Evolutionary conservation across 179 eudicot species (phyloP).

Genomic region (Beta lomatogona): DNA sequence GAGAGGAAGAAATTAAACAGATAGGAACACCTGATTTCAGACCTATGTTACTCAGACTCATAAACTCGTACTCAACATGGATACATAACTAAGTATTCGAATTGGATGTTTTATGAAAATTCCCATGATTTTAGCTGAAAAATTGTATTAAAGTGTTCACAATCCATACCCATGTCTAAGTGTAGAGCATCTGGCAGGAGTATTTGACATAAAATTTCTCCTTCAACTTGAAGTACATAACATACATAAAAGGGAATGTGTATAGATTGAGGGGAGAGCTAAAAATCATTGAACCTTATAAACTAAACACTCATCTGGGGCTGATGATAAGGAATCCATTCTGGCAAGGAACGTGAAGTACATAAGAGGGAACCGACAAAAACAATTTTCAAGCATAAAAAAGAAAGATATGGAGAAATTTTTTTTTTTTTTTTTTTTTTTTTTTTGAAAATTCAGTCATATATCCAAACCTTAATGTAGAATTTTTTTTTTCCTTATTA

Average conservation of each 20-base stretch:
- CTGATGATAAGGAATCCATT: not conserved
- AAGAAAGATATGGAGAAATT: not conserved
- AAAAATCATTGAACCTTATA: not conserved
- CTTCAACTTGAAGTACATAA: too few species aligned
- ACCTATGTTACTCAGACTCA: too few species aligned
- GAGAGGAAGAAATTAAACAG: not conserved
- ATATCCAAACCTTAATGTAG: conserved; percentile 2
- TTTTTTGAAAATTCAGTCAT: not conserved
- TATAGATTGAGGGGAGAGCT: not conserved
- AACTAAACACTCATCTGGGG: not conserved
- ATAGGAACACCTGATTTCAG: not conserved
- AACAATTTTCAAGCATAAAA: not conserved
- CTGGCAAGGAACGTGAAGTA: not conserved
- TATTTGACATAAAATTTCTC: too few species aligned
- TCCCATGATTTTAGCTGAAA: too few species aligned
- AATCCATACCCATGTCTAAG: too few species aligned
- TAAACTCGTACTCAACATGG: too few species aligned
- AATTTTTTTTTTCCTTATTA: too few species aligned
- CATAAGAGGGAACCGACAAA: not conserved
- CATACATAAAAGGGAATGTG: not conserved
- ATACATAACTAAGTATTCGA: too few species aligned
- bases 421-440: not conserved
- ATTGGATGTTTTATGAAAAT: too few species aligned
- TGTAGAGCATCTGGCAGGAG: too few species aligned
- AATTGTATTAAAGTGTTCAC: too few species aligned